Evolutionary conservation across 306 rosid genomes (phyloP), one percentile per base, ranked within the genome.

Genomic region (Cajanus cajan): DNA sequence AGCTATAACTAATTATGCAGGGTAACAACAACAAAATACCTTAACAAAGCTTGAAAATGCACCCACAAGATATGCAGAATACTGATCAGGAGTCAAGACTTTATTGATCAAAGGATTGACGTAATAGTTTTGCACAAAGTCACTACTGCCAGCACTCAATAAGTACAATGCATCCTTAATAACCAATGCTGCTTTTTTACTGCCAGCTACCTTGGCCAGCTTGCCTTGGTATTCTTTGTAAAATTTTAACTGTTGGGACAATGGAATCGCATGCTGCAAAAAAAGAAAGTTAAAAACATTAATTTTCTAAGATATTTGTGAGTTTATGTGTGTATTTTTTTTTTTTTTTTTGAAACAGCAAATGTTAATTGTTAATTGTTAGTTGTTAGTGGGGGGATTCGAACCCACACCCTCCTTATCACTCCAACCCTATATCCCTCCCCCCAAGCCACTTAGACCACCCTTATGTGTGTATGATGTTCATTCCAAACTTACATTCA

Each of bases 61-160:
- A 45, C 79, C 84, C 25, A 91, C 72, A 61, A 93, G 95, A 78
- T 54, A 19, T 6, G 84, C 39, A 14, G 83, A 74, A 25, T 93
- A 93, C 84, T 90, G 87, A 48, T 91, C 95, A 34, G 91, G 84
- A 52, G 95, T 88, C 84, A 79, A 86, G 86, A 15, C 71, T 66
- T 67, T 86, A 85, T 87, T 88, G 61, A 91, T 1, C 22, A 64
- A 73, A 62, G 98, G 95, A 82, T 91, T 93, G 82, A 88, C 84
- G 71, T 93, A 93, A 71, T 93, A 93, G 76, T 93, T 91, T 85
- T 91, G 98, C 44, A 91, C 77, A 78, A 86, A 91, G 84, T 93
- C 98, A 70, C 93, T 88, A 34, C 83, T 91, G 2, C 98, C 97
- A 71, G 90, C 94, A 73, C 94, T 90, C 78, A 93, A 41, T 28